Percentiles rank a stretch among this genome's conserved stretches.
Evolutionary conservation across 192 early-diverging fungal genomes (phyloP).

Genomic region (Rhizophagus clarus): DNA sequence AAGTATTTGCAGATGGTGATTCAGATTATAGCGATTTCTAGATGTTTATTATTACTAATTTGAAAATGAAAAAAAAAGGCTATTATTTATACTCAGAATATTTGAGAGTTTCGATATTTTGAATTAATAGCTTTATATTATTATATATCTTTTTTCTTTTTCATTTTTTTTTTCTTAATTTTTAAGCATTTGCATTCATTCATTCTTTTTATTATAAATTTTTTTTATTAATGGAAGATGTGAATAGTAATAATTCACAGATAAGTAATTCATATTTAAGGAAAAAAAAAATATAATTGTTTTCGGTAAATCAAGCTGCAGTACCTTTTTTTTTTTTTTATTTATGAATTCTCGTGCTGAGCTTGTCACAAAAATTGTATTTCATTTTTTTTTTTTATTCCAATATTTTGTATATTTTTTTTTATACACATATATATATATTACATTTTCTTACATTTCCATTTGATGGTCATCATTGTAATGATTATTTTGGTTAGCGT

Average conservation of each 20-base stretch:
- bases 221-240: background rate
- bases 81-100: background rate
- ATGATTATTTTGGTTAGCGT: no score
- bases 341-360: background rate
- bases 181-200: background rate
- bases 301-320: background rate
- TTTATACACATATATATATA: background rate
- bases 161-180: background rate
- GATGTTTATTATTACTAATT: background rate
- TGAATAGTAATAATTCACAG: background rate
- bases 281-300: background rate
- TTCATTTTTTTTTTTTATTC: background rate
- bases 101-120: background rate
- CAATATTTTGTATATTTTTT: background rate
- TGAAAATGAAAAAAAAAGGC: background rate
- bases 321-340: background rate
- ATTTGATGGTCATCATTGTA: conserved; percentile 44
- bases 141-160: background rate
- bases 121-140: background rate
- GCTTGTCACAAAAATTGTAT: background rate
- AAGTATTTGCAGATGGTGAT: conserved; percentile 13
- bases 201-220: background rate
- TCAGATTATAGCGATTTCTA: conserved; percentile 19
- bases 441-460: conserved; percentile 30
- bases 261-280: background rate